Evolutionary conservation across 2,329 filamentous ascomycete species (phyloP).

Genomic region (Aureobasidium sp.): DNA sequence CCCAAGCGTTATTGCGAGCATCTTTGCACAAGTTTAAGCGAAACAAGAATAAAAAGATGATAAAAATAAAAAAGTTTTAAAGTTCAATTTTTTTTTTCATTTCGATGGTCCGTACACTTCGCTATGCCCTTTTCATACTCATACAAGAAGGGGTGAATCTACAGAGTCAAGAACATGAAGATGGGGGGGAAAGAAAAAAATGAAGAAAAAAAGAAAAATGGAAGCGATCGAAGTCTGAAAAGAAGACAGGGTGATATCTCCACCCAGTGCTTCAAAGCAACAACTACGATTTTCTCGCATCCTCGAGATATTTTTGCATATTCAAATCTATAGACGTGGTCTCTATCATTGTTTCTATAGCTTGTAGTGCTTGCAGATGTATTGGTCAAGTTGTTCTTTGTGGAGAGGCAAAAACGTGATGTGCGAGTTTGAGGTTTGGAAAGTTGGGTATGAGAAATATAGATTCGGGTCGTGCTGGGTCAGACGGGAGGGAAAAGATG

Average conservation of each 20-base stretch:
- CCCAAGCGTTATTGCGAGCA: background rate
- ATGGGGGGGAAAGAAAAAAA: background rate
- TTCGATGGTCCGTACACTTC: background rate
- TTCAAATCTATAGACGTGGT: background rate
- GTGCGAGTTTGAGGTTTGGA: too few relatives aligned
- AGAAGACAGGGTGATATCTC: background rate
- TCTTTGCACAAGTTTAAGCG: background rate
- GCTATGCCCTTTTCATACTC: too few relatives aligned
- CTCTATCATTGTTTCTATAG: too few relatives aligned
- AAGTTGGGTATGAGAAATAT: background rate
- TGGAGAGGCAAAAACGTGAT: background rate
- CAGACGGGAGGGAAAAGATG: too few relatives aligned
- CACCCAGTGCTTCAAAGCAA: background rate
- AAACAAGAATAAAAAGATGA: background rate
- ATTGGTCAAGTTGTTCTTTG: too few relatives aligned
- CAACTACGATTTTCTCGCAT: background rate
- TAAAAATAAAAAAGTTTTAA: background rate
- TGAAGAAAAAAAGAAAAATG: background rate
- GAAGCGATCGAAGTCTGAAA: background rate
- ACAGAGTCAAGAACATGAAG: too few relatives aligned
- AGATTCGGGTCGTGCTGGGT: too few relatives aligned
- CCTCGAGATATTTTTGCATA: background rate
- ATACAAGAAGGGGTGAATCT: too few relatives aligned
- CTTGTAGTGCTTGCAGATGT: rapidly evolving
- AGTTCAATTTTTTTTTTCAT: background rate